Percentiles rank a stretch among this genome's conserved stretches.
phyloP scores from a whole-genome alignment of 768 basidiomycete genomes.

The Suillus spraguei region DNA sequence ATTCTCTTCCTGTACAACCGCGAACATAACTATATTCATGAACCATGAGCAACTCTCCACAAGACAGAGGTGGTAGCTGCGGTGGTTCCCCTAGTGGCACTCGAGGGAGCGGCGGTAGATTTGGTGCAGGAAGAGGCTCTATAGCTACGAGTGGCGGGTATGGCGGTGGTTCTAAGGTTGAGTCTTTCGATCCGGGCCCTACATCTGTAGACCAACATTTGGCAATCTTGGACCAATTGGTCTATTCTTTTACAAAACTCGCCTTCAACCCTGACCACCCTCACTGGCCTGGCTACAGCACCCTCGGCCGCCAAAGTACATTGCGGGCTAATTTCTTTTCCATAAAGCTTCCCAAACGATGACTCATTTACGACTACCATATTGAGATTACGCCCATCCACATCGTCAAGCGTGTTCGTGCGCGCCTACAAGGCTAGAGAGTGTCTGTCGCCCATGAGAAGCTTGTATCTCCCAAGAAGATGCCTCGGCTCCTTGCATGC shows the following conservation, averaged over 20 bases:
- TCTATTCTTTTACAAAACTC: conserved; percentile 31
- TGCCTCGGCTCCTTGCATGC: conserved; percentile 40
- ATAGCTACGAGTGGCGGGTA: conserved; percentile 23
- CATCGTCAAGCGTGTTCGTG: conserved; percentile 39
- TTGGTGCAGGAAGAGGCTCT: conserved; percentile 18
- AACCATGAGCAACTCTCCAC: conserved; percentile 4
- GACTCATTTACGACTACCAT: conserved; percentile 47
- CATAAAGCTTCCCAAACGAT: conserved; percentile 42
- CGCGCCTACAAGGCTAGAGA: conserved; percentile 43
- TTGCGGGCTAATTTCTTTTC: conserved; percentile 56
- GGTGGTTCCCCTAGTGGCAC: conserved; percentile 19
- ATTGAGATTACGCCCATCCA: conserved; percentile 39
- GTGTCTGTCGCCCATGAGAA: conserved; percentile 42
- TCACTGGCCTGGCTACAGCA: conserved; percentile 49
- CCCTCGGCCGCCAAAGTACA: conserved; percentile 38
- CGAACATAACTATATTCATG: not conserved
- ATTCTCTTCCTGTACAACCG: not conserved
- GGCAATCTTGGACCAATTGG: conserved; percentile 26
- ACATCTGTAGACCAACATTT: conserved; percentile 39
- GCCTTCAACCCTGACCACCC: conserved; percentile 41
- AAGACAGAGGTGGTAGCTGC: conserved; percentile 19
- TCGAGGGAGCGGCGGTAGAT: conserved; percentile 20
- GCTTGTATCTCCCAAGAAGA: conserved; percentile 40
- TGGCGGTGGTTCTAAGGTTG: conserved; percentile 29
- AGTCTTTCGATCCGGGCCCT: conserved; percentile 29